Evolutionary conservation across 129 eudicot species (phyloP).

Genomic region (Kitagawia praeruptora): DNA sequence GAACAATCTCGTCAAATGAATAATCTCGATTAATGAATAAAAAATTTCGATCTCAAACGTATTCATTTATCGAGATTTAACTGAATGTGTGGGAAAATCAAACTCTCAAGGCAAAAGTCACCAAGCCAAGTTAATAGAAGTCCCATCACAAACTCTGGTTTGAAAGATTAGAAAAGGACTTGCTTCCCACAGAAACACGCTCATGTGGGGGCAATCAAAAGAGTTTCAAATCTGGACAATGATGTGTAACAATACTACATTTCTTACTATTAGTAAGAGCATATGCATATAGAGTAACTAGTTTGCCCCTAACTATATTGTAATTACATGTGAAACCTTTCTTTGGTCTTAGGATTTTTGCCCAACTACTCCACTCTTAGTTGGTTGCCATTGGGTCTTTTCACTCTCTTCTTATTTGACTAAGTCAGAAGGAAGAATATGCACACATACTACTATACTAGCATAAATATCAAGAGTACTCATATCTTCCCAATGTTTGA

Average conservation of each 20-base stretch:
- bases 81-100: not conserved
- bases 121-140: too few relatives aligned
- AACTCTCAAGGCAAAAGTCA: not conserved
- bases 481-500: not conserved
- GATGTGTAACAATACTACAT: not conserved
- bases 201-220: not conserved
- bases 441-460: not conserved
- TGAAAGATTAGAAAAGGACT: not conserved
- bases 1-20: too few relatives aligned
- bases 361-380: not conserved
- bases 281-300: not conserved
- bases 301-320: not conserved
- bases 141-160: too few relatives aligned
- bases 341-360: not conserved
- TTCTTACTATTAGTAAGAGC: not conserved
- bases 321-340: not conserved
- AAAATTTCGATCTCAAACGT: too few relatives aligned
- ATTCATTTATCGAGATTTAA: too few relatives aligned
- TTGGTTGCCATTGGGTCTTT: not conserved
- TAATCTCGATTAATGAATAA: too few relatives aligned
- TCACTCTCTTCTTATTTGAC: not conserved
- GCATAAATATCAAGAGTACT: not conserved
- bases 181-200: not conserved
- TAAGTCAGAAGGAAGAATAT: not conserved
- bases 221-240: conserved; percentile 1